Evolutionary conservation across 2,329 filamentous ascomycete species (phyloP).

Genomic region (Aspergillus tamarii): DNA sequence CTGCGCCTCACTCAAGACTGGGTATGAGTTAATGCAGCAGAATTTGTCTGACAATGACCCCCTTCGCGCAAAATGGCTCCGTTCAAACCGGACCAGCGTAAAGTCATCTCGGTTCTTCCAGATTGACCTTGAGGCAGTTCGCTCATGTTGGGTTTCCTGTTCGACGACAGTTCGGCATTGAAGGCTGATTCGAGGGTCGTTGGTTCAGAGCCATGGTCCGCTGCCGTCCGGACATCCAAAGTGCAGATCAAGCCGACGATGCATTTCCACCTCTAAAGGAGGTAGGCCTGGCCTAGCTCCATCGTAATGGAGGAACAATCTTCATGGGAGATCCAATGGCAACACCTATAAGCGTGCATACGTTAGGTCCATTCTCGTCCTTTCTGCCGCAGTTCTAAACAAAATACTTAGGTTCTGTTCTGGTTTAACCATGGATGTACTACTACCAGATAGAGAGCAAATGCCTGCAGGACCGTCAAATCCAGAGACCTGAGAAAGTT

Average conservation of each 20-base stretch:
- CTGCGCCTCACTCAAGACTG: conserved; percentile 10
- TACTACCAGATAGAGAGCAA: conserved; percentile 26
- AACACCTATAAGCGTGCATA: conserved; percentile 11
- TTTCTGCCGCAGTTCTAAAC: conserved; percentile 20
- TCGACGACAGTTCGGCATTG: conserved; percentile 18
- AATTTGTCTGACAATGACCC: conserved; percentile 27
- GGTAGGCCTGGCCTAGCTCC: not conserved
- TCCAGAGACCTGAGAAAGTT: conserved; percentile 17
- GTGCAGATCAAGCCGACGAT: conserved; percentile 24
- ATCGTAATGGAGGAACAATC: conserved; percentile 19
- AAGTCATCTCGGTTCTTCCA: conserved; percentile 30
- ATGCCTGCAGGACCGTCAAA: conserved; percentile 24
- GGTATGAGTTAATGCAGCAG: conserved; percentile 21
- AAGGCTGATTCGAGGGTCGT: conserved; percentile 18
- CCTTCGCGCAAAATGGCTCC: conserved; percentile 23
- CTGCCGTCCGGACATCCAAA: conserved; percentile 22
- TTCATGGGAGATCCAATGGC: conserved; percentile 19
- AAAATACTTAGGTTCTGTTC: not conserved
- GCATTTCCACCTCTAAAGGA: conserved; percentile 26
- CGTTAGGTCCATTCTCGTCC: conserved; percentile 19
- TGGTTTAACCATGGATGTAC: too few species aligned
- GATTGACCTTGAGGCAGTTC: not conserved
- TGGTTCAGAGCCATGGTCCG: conserved; percentile 17
- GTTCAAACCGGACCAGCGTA: conserved; percentile 25
- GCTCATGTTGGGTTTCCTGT: conserved; percentile 20